These are phyloP conservation scores for Dioszegia hungarica DNA, from an alignment of 768 basidiomycete genomes.

Conservation along the genomic window DNA sequence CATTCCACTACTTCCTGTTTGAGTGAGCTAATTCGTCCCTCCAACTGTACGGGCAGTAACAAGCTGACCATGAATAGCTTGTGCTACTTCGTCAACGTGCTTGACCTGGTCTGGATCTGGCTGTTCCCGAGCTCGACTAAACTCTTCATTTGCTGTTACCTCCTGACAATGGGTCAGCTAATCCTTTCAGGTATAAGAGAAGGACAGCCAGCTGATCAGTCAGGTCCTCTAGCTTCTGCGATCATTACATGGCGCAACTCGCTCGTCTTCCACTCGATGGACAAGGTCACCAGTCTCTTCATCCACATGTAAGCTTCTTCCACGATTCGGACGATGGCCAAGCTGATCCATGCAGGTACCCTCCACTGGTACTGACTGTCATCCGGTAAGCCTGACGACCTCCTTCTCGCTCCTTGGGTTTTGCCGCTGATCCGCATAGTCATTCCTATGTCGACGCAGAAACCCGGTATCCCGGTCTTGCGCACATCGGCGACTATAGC, in stretches of 20 bases:
- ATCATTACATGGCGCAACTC: slow-evolving; percentile 99
- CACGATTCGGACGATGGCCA: background rate
- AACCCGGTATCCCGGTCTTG: slow-evolving; percentile 77
- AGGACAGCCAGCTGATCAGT: background rate
- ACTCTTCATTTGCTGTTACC: slow-evolving; percentile 88
- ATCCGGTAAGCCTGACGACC: slow-evolving; percentile 52
- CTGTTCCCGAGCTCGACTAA: slow-evolving; percentile 68
- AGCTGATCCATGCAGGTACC: slow-evolving; percentile 53
- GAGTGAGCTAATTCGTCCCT: slow-evolving; percentile 15
- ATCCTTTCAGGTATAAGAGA: background rate
- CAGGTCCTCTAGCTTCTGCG: slow-evolving; percentile 75
- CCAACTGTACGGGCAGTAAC: background rate
- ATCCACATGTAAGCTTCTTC: slow-evolving; percentile 62
- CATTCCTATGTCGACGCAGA: slow-evolving; percentile 82
- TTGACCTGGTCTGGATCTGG: slow-evolving; percentile 91
- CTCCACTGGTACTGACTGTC: slow-evolving; percentile 83
- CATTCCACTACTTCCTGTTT: slow-evolving; percentile 92
- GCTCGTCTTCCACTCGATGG: slow-evolving; percentile 93
- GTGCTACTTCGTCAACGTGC: slow-evolving; percentile 88
- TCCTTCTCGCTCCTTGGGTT: background rate
- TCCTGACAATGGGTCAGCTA: slow-evolving; percentile 67
- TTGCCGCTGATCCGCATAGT: slow-evolving; percentile 50
- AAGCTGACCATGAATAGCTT: slow-evolving; percentile 44
- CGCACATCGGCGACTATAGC: slow-evolving; percentile 63
- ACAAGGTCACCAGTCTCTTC: slow-evolving; percentile 93